Evolutionary conservation across 768 basidiomycete genomes (phyloP).

Genomic region (Hydnomerulius pinastri): DNA sequence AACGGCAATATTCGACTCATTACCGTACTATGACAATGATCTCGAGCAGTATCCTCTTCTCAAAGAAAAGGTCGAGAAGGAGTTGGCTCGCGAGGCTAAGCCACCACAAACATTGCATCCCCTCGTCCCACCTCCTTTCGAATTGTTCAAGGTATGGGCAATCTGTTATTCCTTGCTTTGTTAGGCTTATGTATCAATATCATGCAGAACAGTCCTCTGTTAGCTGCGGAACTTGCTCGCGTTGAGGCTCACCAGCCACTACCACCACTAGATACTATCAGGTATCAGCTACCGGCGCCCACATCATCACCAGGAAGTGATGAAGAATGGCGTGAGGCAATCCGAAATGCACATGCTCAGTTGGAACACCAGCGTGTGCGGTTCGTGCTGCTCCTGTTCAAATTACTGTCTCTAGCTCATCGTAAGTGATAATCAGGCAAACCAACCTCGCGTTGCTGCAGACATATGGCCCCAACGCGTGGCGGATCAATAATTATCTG

Average conservation of each 20-base stretch:
- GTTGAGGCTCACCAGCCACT: conserved; percentile 69
- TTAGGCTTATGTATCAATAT: background rate
- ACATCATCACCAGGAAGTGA: conserved; percentile 61
- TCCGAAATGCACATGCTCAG: conserved; percentile 79
- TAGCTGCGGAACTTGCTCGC: conserved; percentile 74
- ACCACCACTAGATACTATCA: conserved; percentile 65
- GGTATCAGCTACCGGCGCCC: conserved; percentile 77
- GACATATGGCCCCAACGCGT: conserved; percentile 87
- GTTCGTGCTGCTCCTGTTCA: conserved; percentile 39
- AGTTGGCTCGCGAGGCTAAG: conserved; percentile 72
- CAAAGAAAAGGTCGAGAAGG: conserved; percentile 74
- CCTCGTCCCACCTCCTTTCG: conserved; percentile 61
- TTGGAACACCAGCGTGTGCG: conserved; percentile 83
- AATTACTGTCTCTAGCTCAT: conserved; percentile 2
- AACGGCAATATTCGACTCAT: conserved; percentile 66
- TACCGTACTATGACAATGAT: conserved; percentile 96
- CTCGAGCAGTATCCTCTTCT: conserved; percentile 73
- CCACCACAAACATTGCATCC: conserved; percentile 66
- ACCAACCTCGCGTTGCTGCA: conserved; percentile 82
- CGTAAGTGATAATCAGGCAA: conserved; percentile 49
- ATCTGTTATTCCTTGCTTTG: background rate
- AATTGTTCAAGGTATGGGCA: conserved; percentile 66
- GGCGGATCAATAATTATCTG: conserved; percentile 89
- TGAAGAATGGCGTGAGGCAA: conserved; percentile 73
- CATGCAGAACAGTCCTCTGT: conserved; percentile 62